Evolutionary conservation across 2,329 filamentous ascomycete genomes (phyloP).

Genomic region (Cordyceps farinosa): DNA sequence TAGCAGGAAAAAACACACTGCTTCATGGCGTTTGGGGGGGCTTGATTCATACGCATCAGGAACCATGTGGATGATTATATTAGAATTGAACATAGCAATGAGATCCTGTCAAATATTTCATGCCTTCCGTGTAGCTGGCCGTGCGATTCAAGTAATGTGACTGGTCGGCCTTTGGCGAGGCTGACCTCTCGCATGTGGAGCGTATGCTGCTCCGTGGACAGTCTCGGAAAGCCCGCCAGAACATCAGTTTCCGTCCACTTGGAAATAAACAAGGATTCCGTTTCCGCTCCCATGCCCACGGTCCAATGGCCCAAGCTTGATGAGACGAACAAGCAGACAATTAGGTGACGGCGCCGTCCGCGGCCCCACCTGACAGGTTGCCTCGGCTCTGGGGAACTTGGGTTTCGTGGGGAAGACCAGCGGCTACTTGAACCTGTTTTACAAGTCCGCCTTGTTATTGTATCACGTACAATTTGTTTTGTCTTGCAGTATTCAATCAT

Average conservation of each 20-base stretch:
- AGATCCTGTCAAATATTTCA: not conserved
- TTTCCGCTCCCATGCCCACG: no score
- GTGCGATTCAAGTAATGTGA: not conserved
- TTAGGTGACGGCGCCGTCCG: not conserved
- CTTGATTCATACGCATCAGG: not conserved
- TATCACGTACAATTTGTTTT: not conserved
- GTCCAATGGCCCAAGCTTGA: no score
- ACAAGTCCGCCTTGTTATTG: not conserved
- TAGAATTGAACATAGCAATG: not conserved
- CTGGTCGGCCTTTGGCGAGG: not conserved
- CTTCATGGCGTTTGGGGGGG: conserved; percentile 5
- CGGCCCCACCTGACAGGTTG: conserved; percentile 7
- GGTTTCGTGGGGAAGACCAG: not conserved
- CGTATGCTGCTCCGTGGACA: not conserved
- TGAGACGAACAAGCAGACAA: not conserved
- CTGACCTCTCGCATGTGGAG: no score
- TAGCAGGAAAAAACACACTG: not conserved
- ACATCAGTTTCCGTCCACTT: not conserved
- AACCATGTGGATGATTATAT: not conserved
- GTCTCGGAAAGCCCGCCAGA: not conserved
- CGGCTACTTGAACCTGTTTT: not conserved
- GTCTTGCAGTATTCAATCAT: not conserved
- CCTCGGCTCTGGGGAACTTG: conserved; percentile 13
- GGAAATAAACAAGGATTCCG: not conserved
- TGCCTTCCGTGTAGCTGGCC: not conserved